Evolutionary conservation across 257 asterid species (phyloP).

Genomic region (Thymus quinquecostatus): DNA sequence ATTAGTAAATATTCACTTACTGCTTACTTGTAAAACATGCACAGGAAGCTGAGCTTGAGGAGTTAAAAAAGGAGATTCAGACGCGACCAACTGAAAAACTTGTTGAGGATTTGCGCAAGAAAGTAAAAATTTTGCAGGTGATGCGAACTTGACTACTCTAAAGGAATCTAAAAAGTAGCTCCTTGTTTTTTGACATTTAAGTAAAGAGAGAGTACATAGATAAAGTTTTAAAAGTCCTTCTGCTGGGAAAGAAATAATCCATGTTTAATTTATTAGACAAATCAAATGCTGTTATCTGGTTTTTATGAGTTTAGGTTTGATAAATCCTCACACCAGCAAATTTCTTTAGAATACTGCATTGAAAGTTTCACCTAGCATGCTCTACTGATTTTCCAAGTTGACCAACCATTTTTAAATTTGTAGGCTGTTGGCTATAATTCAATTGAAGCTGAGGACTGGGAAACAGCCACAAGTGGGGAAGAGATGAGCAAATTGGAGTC

Average conservation of each 20-base stretch:
- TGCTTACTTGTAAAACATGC: slow-evolving; percentile 28
- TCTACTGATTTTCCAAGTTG: slow-evolving; percentile 11
- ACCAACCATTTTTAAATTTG: slow-evolving; percentile 26
- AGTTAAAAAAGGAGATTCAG: slow-evolving; percentile 83
- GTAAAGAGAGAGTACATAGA: slow-evolving; percentile 12
- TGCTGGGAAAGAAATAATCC: background rate
- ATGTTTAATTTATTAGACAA: background rate
- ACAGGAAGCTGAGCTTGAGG: slow-evolving; percentile 80
- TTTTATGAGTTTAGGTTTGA: background rate
- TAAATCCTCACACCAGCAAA: background rate
- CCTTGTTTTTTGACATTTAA: slow-evolving; percentile 5
- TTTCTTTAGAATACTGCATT: background rate
- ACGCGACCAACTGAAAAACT: slow-evolving; percentile 84
- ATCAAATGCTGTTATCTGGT: too few species aligned
- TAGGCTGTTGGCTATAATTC: slow-evolving; percentile 99
- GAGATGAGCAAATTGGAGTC: slow-evolving; percentile 99
- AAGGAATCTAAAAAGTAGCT: slow-evolving; percentile 21
- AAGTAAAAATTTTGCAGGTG: slow-evolving; percentile 97
- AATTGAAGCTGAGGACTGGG: slow-evolving; percentile 99
- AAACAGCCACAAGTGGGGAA: slow-evolving; percentile 95
- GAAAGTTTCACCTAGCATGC: slow-evolving; percentile 9
- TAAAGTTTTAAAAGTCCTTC: slow-evolving; percentile 8
- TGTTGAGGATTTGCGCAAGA: slow-evolving; percentile 90
- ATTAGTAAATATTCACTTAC: slow-evolving; percentile 17
- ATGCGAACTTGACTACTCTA: slow-evolving; percentile 28